These are phyloP conservation scores for Suaeda aralocaspica DNA, from an alignment of 148 eudicot species.

Conservation along the genomic window DNA sequence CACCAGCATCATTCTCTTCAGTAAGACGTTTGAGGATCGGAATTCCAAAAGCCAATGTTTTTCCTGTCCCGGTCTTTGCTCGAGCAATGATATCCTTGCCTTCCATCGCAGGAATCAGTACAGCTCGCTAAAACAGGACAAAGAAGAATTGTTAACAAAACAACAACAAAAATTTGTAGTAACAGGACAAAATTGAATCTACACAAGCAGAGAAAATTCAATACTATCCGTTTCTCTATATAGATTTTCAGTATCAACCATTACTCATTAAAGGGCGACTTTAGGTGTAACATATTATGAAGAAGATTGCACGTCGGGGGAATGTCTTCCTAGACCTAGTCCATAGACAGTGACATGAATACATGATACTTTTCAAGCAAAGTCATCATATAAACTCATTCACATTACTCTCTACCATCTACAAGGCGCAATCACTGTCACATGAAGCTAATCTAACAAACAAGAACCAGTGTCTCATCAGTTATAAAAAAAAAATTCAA, in stretches of 20 bases:
- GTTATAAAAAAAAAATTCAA: background rate
- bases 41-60: conserved; percentile 92
- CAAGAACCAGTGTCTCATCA: background rate
- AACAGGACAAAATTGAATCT: background rate
- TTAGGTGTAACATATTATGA: background rate
- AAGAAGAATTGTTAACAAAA: conserved; percentile 1
- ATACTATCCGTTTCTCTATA: background rate
- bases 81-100: conserved; percentile 88
- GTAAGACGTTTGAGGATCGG: conserved; percentile 72
- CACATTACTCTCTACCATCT: too few relatives aligned
- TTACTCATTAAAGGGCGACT: background rate
- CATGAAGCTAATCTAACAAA: background rate
- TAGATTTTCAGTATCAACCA: background rate
- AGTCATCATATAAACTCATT: too few relatives aligned
- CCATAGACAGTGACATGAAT: too few relatives aligned
- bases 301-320: too few relatives aligned
- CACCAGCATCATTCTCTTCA: conserved; percentile 49
- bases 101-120: conserved; percentile 64
- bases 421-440: conserved; percentile 1
- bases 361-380: too few relatives aligned
- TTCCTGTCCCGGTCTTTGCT: conserved; percentile 98
- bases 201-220: background rate
- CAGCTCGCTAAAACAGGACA: conserved; percentile 57
- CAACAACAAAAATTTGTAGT: background rate
- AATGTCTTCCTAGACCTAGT: too few relatives aligned